These are phyloP conservation scores for Amphirosellinia nigrospora DNA, from an alignment of 495 filamentous ascomycete genomes.

Conservation along the genomic window DNA sequence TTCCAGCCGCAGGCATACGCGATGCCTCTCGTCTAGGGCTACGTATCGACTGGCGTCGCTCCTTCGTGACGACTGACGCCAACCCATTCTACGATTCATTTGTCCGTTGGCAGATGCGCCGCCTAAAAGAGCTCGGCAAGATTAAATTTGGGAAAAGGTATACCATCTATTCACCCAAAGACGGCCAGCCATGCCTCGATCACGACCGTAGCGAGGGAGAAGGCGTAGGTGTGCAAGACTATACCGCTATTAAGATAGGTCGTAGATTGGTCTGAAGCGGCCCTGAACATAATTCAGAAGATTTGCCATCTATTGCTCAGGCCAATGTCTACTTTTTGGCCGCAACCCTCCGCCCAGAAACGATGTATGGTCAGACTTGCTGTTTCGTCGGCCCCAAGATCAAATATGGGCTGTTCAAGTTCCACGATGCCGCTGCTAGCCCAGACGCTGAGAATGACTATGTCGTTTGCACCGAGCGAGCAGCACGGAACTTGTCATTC, in stretches of 20 bases:
- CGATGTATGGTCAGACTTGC: slow-evolving; percentile 91
- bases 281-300: slow-evolving; percentile 73
- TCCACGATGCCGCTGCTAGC: too few relatives aligned
- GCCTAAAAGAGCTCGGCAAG: slow-evolving; percentile 85
- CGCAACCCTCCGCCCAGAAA: slow-evolving; percentile 92
- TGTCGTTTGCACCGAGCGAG: slow-evolving; percentile 81
- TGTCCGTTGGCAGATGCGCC: slow-evolving; percentile 97
- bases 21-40: too few relatives aligned
- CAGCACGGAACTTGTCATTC: too few relatives aligned
- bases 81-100: slow-evolving; percentile 98
- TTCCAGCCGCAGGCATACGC: too few relatives aligned
- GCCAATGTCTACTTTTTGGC: slow-evolving; percentile 89
- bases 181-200: slow-evolving; percentile 97
- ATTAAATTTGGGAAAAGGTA: slow-evolving; percentile 94
- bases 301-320: slow-evolving; percentile 77
- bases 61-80: slow-evolving; percentile 92
- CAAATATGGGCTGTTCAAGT: slow-evolving; percentile 90
- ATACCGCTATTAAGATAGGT: slow-evolving; percentile 91
- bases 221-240: slow-evolving; percentile 88
- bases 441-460: too few relatives aligned
- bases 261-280: slow-evolving; percentile 80
- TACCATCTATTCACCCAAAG: slow-evolving; percentile 94
- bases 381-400: slow-evolving; percentile 94
- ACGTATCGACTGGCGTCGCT: slow-evolving; percentile 91
- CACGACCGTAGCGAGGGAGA: slow-evolving; percentile 94